Evolutionary conservation across 441 rosid genomes (phyloP).

Genomic region (Rhodomyrtus psidioides): DNA sequence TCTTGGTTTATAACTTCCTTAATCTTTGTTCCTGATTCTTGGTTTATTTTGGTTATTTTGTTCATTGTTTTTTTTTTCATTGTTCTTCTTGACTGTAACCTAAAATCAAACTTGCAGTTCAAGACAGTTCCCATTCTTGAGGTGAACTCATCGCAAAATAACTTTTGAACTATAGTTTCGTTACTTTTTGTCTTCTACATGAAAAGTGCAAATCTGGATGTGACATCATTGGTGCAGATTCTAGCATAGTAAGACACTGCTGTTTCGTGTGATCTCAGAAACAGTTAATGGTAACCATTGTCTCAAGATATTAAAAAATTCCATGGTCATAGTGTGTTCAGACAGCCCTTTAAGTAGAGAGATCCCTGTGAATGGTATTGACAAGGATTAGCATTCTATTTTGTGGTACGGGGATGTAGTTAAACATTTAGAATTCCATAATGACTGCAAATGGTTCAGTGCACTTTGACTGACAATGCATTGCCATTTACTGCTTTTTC

Average conservation of each 20-base stretch:
- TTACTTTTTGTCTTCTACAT: background rate
- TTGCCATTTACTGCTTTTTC: background rate
- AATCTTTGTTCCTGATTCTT: too few relatives aligned
- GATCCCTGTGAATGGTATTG: background rate
- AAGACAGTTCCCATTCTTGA: too few relatives aligned
- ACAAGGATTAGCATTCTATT: background rate
- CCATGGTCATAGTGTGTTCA: background rate
- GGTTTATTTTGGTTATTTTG: too few relatives aligned
- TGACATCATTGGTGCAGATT: background rate
- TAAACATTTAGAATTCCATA: background rate
- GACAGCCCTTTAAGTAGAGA: background rate
- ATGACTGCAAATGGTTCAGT: background rate
- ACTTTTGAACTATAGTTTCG: background rate
- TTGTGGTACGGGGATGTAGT: background rate
- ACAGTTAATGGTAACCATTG: background rate
- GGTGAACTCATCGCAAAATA: rapidly evolving
- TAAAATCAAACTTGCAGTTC: too few relatives aligned
- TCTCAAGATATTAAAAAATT: background rate
- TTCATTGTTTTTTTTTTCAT: too few relatives aligned
- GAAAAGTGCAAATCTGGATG: background rate
- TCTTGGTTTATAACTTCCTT: too few relatives aligned
- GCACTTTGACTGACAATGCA: background rate
- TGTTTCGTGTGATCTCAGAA: background rate
- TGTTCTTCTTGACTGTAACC: too few relatives aligned
- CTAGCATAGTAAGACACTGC: background rate